A percentile compares a stretch with the other conserved stretches of the same genome.
Conservation (phyloP, 768 basidiomycete species). For the Collybia nuda region DNA sequence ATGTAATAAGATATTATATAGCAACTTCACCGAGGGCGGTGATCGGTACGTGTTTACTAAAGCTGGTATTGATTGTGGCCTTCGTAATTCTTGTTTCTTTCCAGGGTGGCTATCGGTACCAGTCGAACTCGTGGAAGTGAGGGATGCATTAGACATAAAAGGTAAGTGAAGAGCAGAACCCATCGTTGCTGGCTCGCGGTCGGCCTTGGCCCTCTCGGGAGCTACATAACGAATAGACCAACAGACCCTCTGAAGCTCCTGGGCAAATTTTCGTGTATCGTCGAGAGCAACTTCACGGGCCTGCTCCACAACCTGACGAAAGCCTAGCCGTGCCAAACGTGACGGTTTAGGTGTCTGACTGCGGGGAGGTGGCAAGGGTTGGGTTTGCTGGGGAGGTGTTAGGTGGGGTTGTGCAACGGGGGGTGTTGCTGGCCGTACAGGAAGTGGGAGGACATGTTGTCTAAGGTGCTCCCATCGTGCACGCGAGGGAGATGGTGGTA, state of each 20-base stretch:
- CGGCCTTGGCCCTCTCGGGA: conserved; percentile 20
- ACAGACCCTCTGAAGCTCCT: conserved; percentile 58
- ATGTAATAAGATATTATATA: conserved; percentile 47
- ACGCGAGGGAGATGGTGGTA: conserved; percentile 36
- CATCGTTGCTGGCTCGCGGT: conserved; percentile 19
- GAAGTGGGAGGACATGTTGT: conserved; percentile 47
- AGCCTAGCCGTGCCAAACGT: conserved; percentile 50
- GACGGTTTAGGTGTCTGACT: conserved; percentile 48
- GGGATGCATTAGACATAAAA: conserved; percentile 39
- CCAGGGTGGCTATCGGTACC: conserved; percentile 14
- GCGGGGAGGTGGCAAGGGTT: conserved; percentile 19
- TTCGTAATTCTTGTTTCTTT: conserved; percentile 35
- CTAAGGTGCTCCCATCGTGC: conserved; percentile 54
- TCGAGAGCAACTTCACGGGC: conserved; percentile 51
- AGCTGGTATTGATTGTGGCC: conserved; percentile 44
- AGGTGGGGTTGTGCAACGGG: conserved; percentile 22
- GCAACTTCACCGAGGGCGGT: conserved; percentile 37
- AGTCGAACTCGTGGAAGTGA: conserved; percentile 22
- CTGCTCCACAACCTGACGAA: conserved; percentile 67
- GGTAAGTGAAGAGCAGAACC: conserved; percentile 39
- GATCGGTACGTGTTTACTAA: conserved; percentile 23
- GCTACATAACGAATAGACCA: conserved; percentile 52
- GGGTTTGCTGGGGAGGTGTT: conserved; percentile 19
- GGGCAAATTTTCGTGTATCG: conserved; percentile 48
- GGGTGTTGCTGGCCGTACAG: conserved; percentile 24